Evolutionary conservation across 148 eudicot species (phyloP).

Genomic region (Talinum fruticosum): DNA sequence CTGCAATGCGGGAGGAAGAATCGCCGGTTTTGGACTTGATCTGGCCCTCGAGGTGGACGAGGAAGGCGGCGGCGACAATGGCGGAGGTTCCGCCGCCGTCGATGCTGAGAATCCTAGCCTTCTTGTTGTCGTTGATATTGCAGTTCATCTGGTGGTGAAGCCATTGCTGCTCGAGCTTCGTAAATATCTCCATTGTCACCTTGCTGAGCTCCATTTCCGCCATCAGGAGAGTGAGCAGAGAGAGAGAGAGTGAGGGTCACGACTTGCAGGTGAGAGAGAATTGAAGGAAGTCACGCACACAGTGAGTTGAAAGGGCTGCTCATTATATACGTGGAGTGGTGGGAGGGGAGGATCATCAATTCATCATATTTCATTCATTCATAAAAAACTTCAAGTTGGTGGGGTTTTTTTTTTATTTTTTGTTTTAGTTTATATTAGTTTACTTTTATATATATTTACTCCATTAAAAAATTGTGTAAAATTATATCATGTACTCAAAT

Average conservation of each 20-base stretch:
- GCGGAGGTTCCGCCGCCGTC: constrained; percentile 82
- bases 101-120: constrained; percentile 52
- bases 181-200: constrained; percentile 49
- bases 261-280: background rate
- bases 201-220: constrained; percentile 48
- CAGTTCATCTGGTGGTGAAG: constrained; percentile 27
- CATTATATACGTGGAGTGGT: background rate
- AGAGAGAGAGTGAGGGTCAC: background rate
- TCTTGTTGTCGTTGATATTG: constrained; percentile 28
- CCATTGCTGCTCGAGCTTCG: constrained; percentile 43
- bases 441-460: too few relatives aligned
- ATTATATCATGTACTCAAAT: too few relatives aligned
- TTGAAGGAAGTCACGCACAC: constrained; percentile 6
- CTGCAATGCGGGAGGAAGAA: constrained; percentile 46
- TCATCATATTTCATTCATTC: background rate
- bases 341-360: background rate
- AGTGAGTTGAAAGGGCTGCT: background rate
- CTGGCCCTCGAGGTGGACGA: constrained; percentile 63
- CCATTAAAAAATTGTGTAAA: too few relatives aligned
- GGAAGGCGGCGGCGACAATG: constrained; percentile 47
- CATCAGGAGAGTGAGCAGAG: background rate
- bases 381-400: too few relatives aligned
- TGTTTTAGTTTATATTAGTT: too few relatives aligned
- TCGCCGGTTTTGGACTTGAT: constrained; percentile 61
- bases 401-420: too few relatives aligned